A percentile compares a stretch with the other conserved stretches of the same genome.
Conservation (phyloP, 345 rosid species). For the Syzygium grande region DNA sequence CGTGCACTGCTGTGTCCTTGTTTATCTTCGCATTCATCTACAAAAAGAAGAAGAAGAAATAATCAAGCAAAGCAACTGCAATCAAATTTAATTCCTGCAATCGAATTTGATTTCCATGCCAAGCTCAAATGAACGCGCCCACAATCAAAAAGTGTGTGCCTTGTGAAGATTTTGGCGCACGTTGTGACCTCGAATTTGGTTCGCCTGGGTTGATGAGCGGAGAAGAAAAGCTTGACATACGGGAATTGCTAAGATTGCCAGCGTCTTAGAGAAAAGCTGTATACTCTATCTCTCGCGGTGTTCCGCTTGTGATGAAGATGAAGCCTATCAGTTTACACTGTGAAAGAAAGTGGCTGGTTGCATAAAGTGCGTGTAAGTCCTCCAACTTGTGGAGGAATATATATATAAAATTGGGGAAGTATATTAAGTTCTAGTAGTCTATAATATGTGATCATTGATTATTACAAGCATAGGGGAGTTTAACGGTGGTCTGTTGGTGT, state of each 20-base stretch:
- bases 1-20: slow-evolving; percentile 56
- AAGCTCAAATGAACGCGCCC: background rate
- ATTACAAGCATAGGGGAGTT: background rate
- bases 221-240: slow-evolving; percentile 5
- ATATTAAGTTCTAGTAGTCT: background rate
- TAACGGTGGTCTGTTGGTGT: background rate
- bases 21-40: slow-evolving; percentile 38
- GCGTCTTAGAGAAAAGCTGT: background rate
- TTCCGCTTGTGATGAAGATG: background rate
- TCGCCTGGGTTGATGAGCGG: background rate
- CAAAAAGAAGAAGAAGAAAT: background rate
- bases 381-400: background rate
- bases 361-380: background rate
- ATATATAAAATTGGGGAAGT: background rate
- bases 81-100: background rate
- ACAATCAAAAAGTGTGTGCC: slow-evolving; percentile 7
- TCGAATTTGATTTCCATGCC: no score
- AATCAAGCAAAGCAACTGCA: background rate
- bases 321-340: background rate
- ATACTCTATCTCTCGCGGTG: background rate
- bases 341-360: background rate
- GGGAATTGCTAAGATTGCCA: background rate
- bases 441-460: background rate
- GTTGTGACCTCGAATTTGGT: slow-evolving; percentile 2
- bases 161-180: slow-evolving; percentile 9